Percentiles rank a stretch among this genome's conserved stretches.
Conservation (phyloP, 306 rosid genomes). For the Cajanus cajan region DNA sequence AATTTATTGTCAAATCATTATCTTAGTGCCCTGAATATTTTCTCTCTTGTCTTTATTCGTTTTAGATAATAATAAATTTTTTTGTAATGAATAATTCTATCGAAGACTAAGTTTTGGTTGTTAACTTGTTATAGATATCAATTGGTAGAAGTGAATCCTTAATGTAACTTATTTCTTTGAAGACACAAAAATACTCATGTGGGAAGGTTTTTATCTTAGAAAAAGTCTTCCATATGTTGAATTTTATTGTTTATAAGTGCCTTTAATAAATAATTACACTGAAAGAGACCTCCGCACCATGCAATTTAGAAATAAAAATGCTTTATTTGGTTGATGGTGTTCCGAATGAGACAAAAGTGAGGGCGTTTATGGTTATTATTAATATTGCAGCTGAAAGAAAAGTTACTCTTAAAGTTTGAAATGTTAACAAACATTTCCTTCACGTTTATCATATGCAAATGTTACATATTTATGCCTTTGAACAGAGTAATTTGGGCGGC, state of each 20-base stretch:
- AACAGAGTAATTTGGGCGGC: not conserved
- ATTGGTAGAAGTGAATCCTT: no score
- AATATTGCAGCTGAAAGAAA: not conserved
- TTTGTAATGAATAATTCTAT: no score
- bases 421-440: not conserved
- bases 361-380: not conserved
- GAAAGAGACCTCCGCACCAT: not conserved
- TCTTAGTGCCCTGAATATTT: no score
- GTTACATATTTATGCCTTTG: not conserved
- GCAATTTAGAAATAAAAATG: not conserved
- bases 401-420: not conserved
- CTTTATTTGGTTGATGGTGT: not conserved
- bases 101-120: no score
- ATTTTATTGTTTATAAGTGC: not conserved
- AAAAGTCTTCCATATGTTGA: no score
- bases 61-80: no score
- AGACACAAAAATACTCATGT: no score
- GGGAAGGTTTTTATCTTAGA: no score
- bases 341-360: not conserved
- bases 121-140: no score
- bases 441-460: slow-evolving; percentile 27
- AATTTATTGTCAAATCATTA: no score
- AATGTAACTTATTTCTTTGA: no score
- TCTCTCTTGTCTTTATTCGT: no score
- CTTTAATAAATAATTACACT: not conserved